A percentile compares a stretch with the other conserved stretches of the same genome.
These are phyloP conservation scores for Eutreptiella sp. DNA, from an alignment of 208 protist species.

Conservation along the genomic window DNA sequence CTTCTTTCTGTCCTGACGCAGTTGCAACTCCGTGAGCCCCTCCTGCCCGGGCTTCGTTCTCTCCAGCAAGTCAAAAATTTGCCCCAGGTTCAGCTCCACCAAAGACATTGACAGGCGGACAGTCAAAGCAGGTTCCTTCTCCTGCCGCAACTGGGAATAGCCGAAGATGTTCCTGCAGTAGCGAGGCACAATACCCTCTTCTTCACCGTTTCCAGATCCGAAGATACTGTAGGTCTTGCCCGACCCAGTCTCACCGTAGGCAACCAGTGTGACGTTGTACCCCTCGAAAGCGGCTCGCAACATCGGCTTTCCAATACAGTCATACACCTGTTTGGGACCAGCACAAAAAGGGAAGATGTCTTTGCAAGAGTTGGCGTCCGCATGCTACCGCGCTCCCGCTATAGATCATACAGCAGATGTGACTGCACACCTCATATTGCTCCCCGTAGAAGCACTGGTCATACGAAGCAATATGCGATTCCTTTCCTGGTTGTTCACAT, in stretches of 20 bases:
- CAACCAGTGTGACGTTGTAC: conserved; percentile 17
- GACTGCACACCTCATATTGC: too few relatives aligned
- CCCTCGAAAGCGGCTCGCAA: conserved; percentile 3
- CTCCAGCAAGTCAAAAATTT: conserved; percentile 15
- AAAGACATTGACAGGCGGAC: conserved; percentile 8
- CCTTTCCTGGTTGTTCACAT: too few relatives aligned
- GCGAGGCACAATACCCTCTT: too few relatives aligned
- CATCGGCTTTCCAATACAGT: conserved; percentile 12
- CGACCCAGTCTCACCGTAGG: conserved; percentile 23
- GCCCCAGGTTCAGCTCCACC: conserved; percentile 29
- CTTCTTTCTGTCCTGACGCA: conserved; percentile 14
- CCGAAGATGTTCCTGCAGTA: conserved; percentile 3
- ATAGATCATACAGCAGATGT: too few relatives aligned
- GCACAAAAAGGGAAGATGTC: too few relatives aligned
- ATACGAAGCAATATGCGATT: too few relatives aligned
- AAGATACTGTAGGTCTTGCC: conserved; percentile 24
- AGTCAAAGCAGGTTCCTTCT: conserved; percentile 5
- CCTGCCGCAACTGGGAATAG: not conserved
- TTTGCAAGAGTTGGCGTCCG: too few relatives aligned
- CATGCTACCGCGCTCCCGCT: too few relatives aligned
- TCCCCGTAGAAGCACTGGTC: too few relatives aligned
- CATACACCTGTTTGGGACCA: conserved; percentile 14
- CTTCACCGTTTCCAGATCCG: too few relatives aligned
- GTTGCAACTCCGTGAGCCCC: too few relatives aligned
- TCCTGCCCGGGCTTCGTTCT: not conserved